Base-by-base conservation (phyloP, 1,139 yeast genomes). In the Yamadazyma triangularis region DNA sequence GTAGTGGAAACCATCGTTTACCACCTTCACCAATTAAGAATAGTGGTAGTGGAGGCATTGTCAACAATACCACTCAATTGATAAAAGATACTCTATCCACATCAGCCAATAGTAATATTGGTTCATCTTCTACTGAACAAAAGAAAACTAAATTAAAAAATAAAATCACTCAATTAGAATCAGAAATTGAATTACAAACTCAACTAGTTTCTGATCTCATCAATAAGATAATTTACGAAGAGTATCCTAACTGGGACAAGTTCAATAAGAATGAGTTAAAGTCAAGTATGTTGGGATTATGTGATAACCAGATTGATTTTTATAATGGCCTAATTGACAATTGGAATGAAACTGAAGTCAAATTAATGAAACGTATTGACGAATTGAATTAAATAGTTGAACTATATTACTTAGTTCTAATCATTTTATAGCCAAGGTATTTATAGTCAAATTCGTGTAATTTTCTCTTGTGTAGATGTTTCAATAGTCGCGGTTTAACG, bases 221-320 rank as follows among this genome's bases (percentile, higher is more conserved):
- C 10, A 79, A 78, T 47, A 68, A 75, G 42, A 77, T 86, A 7
- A 81, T 86, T 24, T 81, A 80, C 41, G 79, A 79, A 35, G 98
- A 91, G 52, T 84, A 86, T 41, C 79, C 82, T 6, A 74, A 81
- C 41, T 89, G 94, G 69, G 95, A 91, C 45, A 69, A 68, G 24
- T 83, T 86, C 44, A 89, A 88, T 54, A 76, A 85, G 25, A 63
- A 69, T 24, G 97, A 91, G 56, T 67, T 91, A 54, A 81, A 82
- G 50, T 67, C 68, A 24, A 73, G 93, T 2, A 68, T 91, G 60
- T 62, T 77, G 14, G 73, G 75, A 7, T 63, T 89, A 33, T 86
- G 95, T 32, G 84, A 83, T 41, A 76, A 77, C 41, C 86, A 91
- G 56, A 79, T 86, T 35, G 70, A 70, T 23, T 88, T 86, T 49